Evolutionary conservation across 345 rosid species (phyloP).

Genomic region (Fremontodendron californicum): DNA sequence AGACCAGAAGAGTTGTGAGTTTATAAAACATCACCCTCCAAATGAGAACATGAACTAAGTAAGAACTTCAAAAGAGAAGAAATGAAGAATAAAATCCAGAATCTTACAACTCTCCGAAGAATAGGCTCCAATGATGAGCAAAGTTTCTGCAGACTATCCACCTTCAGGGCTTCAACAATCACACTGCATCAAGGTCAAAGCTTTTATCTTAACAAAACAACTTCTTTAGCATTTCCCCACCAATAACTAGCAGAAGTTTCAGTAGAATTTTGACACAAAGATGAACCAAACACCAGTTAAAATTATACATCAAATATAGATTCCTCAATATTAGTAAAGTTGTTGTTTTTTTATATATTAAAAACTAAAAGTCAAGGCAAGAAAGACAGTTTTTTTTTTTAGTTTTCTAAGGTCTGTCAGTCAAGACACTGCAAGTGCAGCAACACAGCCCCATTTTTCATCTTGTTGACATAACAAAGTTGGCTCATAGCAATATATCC

Average conservation of each 20-base stretch:
- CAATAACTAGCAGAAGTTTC: background rate
- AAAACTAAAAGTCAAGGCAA: background rate
- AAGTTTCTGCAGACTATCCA: slow-evolving; percentile 91
- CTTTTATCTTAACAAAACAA: slow-evolving; percentile 17
- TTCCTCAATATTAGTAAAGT: background rate
- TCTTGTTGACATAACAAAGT: background rate
- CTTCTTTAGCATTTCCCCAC: background rate
- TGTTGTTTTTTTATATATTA: background rate
- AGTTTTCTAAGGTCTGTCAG: background rate
- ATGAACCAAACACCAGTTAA: background rate
- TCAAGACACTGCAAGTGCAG: background rate
- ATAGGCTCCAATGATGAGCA: slow-evolving; percentile 96
- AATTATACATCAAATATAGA: background rate
- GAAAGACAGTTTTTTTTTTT: background rate
- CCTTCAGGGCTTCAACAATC: slow-evolving; percentile 95
- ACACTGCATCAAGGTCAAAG: slow-evolving; percentile 53
- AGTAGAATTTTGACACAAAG: background rate
- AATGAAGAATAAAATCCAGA: slow-evolving; percentile 18
- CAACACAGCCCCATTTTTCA: background rate
- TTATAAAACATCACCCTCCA: background rate
- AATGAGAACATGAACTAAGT: background rate
- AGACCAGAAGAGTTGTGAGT: background rate
- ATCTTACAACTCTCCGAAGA: slow-evolving; percentile 88
- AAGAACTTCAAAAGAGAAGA: slow-evolving; percentile 14
- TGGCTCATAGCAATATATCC: background rate